phyloP scores from a whole-genome alignment of 2,329 filamentous ascomycete genomes.

The Incumbomyces delicatus region DNA sequence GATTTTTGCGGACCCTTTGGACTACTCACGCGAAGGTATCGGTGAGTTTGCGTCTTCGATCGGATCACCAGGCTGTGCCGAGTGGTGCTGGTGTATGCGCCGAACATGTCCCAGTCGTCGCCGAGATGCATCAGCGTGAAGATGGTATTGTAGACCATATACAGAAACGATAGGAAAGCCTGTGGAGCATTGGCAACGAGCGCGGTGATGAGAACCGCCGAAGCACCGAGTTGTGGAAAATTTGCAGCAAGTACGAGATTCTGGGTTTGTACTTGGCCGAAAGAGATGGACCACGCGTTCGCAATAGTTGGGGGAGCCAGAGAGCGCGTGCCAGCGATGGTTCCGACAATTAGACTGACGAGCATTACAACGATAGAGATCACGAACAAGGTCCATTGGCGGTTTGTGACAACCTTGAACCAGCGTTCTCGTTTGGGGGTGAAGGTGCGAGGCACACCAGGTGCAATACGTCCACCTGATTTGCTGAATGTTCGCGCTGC shows the following conservation, averaged over 20 bases:
- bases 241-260: slow-evolving; percentile 3
- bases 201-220: slow-evolving; percentile 10
- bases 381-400: slow-evolving; percentile 17
- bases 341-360: slow-evolving; percentile 9
- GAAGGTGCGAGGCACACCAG: slow-evolving; percentile 9
- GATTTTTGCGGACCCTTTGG: slow-evolving; percentile 32
- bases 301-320: slow-evolving; percentile 1
- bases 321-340: not conserved
- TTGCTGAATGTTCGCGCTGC: not conserved
- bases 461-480: not conserved
- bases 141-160: slow-evolving; percentile 26
- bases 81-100: slow-evolving; percentile 8
- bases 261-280: slow-evolving; percentile 1
- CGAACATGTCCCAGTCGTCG: slow-evolving; percentile 39
- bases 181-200: slow-evolving; percentile 28
- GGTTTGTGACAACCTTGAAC: slow-evolving; percentile 12
- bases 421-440: slow-evolving; percentile 12
- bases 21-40: slow-evolving; percentile 34
- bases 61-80: not conserved
- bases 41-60: slow-evolving; percentile 14
- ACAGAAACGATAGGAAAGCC: slow-evolving; percentile 25
- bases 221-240: slow-evolving; percentile 5
- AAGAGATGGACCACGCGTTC: slow-evolving; percentile 3
- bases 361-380: slow-evolving; percentile 9
- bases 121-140: slow-evolving; percentile 38